Evolutionary conservation across 345 rosid species (phyloP), one percentile per base, ranked within the genome.

Genomic region (Carallia pectinifolia): DNA sequence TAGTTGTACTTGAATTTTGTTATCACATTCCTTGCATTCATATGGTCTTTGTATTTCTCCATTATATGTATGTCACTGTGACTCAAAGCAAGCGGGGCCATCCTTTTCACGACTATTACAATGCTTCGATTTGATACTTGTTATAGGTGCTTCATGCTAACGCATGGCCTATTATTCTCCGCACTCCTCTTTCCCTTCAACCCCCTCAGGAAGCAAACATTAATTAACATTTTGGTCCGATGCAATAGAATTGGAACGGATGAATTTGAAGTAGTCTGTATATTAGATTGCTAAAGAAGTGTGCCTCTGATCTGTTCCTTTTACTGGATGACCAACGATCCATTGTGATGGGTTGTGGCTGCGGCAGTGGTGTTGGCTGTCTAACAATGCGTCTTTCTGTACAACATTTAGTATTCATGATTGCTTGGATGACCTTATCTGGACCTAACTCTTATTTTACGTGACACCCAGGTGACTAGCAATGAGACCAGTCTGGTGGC

Each of bases 401-500:
- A 56, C 6, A 56, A 27, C 6, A 9, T 56, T 17, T 75, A 58
- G 6, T 47, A 54, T 64, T 59, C 16, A 31, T 40, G 39, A n/a
- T 27, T 62, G 50, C 54, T 67, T 53, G 5, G 53, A 27, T 47
- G 54, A 48, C 61, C 64, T 56, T 72, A 10, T 58, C 18, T 52
- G 44, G 62, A 64, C 64, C 73, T 71, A 39, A 77, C 73, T 53
- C 50, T 12, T 52, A 23, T 19, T 30, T 53, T 44, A 23, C 59
- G 19, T 38, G n/a, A 44, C 7, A 13, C 77, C 10, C 82, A 95
- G 99, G 94, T 92, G 68, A 86, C 91, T 61, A 85, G 90, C 80
- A 84, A 74, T 37, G 99, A 95, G 84, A 87, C 91, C 27, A 92
- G 84, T 81, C 81, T 85, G 74, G 69, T 95, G 73, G 99, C 99